Evolutionary conservation across 148 eudicot genomes (phyloP), one percentile per base, ranked within the genome.

Genomic region (Fagopyrum esculentum): DNA sequence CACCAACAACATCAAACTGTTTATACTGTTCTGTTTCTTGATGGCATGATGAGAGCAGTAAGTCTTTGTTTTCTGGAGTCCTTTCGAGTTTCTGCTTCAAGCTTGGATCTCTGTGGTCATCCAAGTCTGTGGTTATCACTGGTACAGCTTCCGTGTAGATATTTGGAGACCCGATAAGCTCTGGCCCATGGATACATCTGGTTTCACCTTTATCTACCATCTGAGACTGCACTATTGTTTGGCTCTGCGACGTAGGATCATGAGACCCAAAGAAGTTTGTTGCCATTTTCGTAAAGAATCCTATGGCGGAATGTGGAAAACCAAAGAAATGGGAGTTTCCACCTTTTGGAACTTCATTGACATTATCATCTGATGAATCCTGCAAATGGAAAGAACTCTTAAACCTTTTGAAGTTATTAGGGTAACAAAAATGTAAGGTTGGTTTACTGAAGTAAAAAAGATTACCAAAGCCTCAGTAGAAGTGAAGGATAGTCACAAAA

Each of bases 1-100:
- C 94, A 52, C 74, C 83, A 72, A 89, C 92, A 78, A 95, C 73
- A 79, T 92, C 96, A 77, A 92, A 92, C 80, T 80, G 92, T 76
- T 74, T 86, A 77, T 86, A 83, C 7, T 63, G 30, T 66, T 82
- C 75, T 1, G 61, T 73, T 46, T 35, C 46, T 81, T 77, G 73
- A 80, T 74, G 74, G 46, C 44, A 71, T 4, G 74, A 69, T 52
- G 79, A 60, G n/a, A 56, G 26, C 61, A 56, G 6, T 22, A n/a
- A 15, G 63, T 75, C 81, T 15, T 5, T 57, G 54, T 78, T 71
- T 59, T 77, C 84, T 49, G 75, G 66, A 30, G 35, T 57, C 75
- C 77, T 73, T 48, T 74, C 68, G 26, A 72, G 29, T 49, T 81
- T 78, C 76, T 74, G 80, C 73, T 71, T 77, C 61, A 77, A 80